phyloP scores from a whole-genome alignment of 2,329 filamentous ascomycete species.

The Tolypocladium ovalisporum region DNA sequence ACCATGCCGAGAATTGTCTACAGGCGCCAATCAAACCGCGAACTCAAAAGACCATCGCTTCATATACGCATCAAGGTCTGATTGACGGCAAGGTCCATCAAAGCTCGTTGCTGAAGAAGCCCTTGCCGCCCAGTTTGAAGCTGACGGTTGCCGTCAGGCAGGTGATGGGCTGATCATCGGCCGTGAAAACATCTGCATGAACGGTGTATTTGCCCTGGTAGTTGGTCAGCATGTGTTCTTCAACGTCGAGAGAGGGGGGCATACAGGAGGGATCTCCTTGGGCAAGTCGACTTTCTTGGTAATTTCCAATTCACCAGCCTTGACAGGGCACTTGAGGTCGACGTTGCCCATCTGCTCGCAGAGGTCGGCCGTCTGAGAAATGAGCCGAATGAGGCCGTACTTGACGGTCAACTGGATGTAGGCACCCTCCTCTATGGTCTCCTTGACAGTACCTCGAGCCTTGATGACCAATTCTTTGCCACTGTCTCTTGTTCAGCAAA shows the following conservation, averaged over 20 bases:
- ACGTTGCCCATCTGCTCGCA: slow-evolving; percentile 86
- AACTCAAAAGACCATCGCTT: background rate
- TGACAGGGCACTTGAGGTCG: slow-evolving; percentile 77
- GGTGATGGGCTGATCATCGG: slow-evolving; percentile 64
- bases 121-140: slow-evolving; percentile 35
- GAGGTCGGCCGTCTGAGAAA: slow-evolving; percentile 70
- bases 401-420: slow-evolving; percentile 80
- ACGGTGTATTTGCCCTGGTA: slow-evolving; percentile 80
- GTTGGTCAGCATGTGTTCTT: slow-evolving; percentile 8
- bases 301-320: slow-evolving; percentile 64
- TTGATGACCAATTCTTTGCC: slow-evolving; percentile 68
- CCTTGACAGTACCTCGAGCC: slow-evolving; percentile 62
- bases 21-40: background rate
- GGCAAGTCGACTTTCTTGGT: slow-evolving; percentile 79
- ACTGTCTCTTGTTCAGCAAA: slow-evolving; percentile 35
- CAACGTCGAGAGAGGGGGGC: slow-evolving; percentile 20
- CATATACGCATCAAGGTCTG: background rate
- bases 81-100: slow-evolving; percentile 12
- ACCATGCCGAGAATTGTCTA: background rate
- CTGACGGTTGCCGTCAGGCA: slow-evolving; percentile 69
- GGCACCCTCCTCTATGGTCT: slow-evolving; percentile 66
- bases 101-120: slow-evolving; percentile 30
- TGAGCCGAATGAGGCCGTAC: slow-evolving; percentile 83
- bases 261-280: slow-evolving; percentile 75
- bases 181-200: slow-evolving; percentile 70